These are phyloP conservation scores for Garcia nutans DNA, from an alignment of 345 rosid genomes.

Conservation along the genomic window DNA sequence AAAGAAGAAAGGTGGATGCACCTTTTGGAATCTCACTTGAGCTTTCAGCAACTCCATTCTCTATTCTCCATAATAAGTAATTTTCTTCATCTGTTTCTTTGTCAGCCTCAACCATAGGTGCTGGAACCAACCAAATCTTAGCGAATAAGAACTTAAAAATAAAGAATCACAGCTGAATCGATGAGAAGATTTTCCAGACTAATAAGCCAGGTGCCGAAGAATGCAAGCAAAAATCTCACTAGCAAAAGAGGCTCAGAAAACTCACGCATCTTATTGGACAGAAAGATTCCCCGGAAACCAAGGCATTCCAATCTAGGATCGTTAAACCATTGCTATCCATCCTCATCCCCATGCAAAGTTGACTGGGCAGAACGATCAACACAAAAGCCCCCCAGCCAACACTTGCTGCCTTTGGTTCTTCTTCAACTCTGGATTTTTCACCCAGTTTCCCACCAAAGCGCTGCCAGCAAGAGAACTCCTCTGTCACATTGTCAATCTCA, in stretches of 20 bases:
- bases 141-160: background rate
- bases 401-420: slow-evolving; percentile 65
- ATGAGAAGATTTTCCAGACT: background rate
- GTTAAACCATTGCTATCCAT: slow-evolving; percentile 80
- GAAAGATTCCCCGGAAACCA: slow-evolving; percentile 80
- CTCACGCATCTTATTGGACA: slow-evolving; percentile 56
- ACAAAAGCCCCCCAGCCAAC: slow-evolving; percentile 68
- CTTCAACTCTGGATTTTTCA: slow-evolving; percentile 31
- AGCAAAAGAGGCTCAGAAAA: slow-evolving; percentile 12
- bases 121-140: slow-evolving; percentile 37
- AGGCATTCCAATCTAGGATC: slow-evolving; percentile 86
- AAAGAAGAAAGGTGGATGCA: slow-evolving; percentile 20
- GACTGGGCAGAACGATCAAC: slow-evolving; percentile 52
- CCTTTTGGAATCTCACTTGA: slow-evolving; percentile 87
- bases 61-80: slow-evolving; percentile 68
- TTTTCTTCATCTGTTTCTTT: slow-evolving; percentile 75
- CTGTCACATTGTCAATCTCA: slow-evolving; percentile 69
- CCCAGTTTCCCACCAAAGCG: slow-evolving; percentile 53
- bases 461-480: slow-evolving; percentile 83
- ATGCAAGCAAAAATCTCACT: background rate
- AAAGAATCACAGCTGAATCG: slow-evolving; percentile 12
- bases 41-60: slow-evolving; percentile 89
- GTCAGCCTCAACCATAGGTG: slow-evolving; percentile 78
- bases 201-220: background rate
- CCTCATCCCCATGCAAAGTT: slow-evolving; percentile 52